Conservation (phyloP, 1,284 basidiomycete species). For the Pyrrhoderma noxium region DNA sequence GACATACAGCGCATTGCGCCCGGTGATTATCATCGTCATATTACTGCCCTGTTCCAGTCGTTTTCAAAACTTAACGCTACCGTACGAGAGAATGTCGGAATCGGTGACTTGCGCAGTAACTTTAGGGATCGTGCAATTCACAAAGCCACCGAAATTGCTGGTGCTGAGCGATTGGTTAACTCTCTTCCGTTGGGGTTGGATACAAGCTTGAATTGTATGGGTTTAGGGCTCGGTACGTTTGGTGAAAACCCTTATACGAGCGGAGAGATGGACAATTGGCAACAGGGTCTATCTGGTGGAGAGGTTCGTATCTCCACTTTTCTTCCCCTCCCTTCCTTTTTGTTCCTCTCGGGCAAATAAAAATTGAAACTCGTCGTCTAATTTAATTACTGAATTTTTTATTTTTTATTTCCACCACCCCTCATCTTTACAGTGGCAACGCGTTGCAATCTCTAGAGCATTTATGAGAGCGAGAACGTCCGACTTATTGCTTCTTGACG, state of each 20-base stretch:
- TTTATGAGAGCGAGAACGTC: slow-evolving; percentile 78
- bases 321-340: neutral
- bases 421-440: slow-evolving; percentile 59
- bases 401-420: neutral
- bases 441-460: slow-evolving; percentile 73
- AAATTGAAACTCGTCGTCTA: too few species aligned
- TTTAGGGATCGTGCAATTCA: slow-evolving; percentile 39
- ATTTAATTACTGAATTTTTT: neutral
- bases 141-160: slow-evolving; percentile 55
- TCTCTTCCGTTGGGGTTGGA: slow-evolving; percentile 58
- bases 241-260: slow-evolving; percentile 25
- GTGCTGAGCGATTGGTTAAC: slow-evolving; percentile 54
- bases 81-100: slow-evolving; percentile 69
- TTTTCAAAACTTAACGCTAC: slow-evolving; percentile 72
- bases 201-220: slow-evolving; percentile 57
- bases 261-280: slow-evolving; percentile 30
- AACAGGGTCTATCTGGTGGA: slow-evolving; percentile 67
- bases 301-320: slow-evolving; percentile 43
- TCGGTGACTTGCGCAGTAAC: slow-evolving; percentile 47
- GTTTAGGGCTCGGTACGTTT: slow-evolving; percentile 31
- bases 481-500: slow-evolving; percentile 75
- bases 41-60: slow-evolving; percentile 75
- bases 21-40: slow-evolving; percentile 60
- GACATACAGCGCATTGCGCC: slow-evolving; percentile 59
- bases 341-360: neutral